phyloP scores from a whole-genome alignment of 371 early-diverging fungal genomes.

The Blastocladiella emersonii region DNA sequence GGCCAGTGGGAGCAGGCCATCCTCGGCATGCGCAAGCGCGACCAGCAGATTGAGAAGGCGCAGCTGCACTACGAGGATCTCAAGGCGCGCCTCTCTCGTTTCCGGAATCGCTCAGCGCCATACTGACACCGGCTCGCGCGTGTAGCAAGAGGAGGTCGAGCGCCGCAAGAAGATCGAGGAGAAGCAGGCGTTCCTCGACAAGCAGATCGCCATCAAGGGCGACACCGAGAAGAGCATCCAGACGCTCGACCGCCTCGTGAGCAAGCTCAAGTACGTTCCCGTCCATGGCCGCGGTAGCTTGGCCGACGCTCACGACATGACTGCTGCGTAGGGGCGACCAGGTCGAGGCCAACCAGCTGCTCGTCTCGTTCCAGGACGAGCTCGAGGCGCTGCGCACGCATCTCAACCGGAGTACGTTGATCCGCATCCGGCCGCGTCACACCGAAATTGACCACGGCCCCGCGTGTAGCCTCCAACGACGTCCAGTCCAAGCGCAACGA shows the following conservation, averaged over 20 bases:
- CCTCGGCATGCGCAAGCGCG: conserved; percentile 25
- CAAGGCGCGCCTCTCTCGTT: conserved; percentile 14
- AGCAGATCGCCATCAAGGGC: conserved; percentile 20
- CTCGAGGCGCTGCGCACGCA: conserved; percentile 28
- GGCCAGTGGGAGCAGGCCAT: conserved; percentile 34
- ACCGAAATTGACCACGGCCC: too few species aligned
- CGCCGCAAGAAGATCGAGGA: conserved; percentile 25
- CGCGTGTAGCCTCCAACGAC: conserved; percentile 4
- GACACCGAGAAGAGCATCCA: conserved; percentile 32
- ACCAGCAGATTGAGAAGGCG: conserved; percentile 23
- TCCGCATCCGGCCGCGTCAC: not conserved
- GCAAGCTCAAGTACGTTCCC: conserved; percentile 21
- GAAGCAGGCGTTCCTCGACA: conserved; percentile 25
- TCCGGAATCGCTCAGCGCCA: too few species aligned
- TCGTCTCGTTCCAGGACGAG: conserved; percentile 31
- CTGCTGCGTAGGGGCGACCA: conserved; percentile 20
- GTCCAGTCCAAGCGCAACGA: not conserved
- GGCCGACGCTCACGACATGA: too few species aligned
- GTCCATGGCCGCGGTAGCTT: too few species aligned
- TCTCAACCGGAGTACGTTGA: conserved; percentile 22
- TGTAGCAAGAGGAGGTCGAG: conserved; percentile 18
- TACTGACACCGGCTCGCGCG: too few species aligned
- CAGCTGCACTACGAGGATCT: conserved; percentile 19
- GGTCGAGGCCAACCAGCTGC: conserved; percentile 13
- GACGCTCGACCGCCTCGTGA: conserved; percentile 22